Conservation (phyloP, 1,284 basidiomycete genomes). For the Neolentinus lepideus region DNA sequence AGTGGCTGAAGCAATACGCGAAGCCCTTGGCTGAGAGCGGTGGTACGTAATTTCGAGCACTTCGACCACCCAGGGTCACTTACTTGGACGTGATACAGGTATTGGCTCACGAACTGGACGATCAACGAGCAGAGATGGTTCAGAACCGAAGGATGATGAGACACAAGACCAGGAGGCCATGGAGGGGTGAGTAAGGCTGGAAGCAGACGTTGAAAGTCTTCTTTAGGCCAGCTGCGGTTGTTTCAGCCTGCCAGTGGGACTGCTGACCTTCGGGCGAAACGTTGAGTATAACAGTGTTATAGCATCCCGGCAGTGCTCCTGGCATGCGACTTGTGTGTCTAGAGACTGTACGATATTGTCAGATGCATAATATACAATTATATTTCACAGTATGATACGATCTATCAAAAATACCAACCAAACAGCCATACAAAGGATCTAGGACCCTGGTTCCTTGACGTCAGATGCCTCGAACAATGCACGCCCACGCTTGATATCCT, state of each 20-base stretch:
- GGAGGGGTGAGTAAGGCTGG: slow-evolving; percentile 40
- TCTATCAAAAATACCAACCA: neutral
- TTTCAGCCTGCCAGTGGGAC: no score
- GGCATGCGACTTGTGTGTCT: no score
- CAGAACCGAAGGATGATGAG: slow-evolving; percentile 16
- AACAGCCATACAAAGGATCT: slow-evolving; percentile 17
- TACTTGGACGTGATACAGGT: slow-evolving; percentile 31
- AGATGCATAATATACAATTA: neutral
- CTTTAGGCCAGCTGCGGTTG: neutral
- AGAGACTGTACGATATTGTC: neutral
- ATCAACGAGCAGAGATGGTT: slow-evolving; percentile 17
- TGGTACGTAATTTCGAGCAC: slow-evolving; percentile 34
- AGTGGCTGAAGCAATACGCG: slow-evolving; percentile 69
- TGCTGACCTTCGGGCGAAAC: no score
- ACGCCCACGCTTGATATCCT: slow-evolving; percentile 85
- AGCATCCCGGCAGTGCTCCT: no score
- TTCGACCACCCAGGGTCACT: slow-evolving; percentile 9
- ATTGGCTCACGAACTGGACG: slow-evolving; percentile 39
- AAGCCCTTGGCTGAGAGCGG: slow-evolving; percentile 68
- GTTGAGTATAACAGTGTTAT: no score
- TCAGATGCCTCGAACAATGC: slow-evolving; percentile 70
- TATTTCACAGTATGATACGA: neutral
- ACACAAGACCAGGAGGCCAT: slow-evolving; percentile 45
- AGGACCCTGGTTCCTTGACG: slow-evolving; percentile 43
- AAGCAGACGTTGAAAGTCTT: neutral